Conservation (phyloP, 257 asterid species). For the Plantago ovata region DNA sequence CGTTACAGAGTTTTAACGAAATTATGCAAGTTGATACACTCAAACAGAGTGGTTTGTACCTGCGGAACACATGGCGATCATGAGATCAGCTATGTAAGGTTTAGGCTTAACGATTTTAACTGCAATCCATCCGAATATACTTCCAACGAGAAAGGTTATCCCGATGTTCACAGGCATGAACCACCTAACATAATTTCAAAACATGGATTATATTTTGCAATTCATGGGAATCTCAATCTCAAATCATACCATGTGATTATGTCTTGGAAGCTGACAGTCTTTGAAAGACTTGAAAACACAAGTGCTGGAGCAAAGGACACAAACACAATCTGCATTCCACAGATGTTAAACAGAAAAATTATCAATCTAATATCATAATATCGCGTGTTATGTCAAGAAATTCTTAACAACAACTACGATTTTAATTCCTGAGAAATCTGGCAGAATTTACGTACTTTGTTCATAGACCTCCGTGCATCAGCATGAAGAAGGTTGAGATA, state of each 20-base stretch:
- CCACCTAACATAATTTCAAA: conserved; percentile 50
- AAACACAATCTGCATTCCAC: conserved; percentile 19
- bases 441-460: too few relatives aligned
- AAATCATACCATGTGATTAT: conserved; percentile 22
- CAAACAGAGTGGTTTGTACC: conserved; percentile 33
- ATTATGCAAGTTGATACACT: neutral
- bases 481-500: conserved; percentile 59
- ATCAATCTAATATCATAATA: too few relatives aligned
- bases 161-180: too few relatives aligned
- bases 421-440: too few relatives aligned
- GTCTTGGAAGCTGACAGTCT: conserved; percentile 18
- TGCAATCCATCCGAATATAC: conserved; percentile 71
- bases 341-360: neutral
- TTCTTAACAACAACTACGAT: too few relatives aligned
- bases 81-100: conserved; percentile 62
- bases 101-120: conserved; percentile 59
- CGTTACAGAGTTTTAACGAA: neutral
- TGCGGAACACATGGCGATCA: conserved; percentile 68
- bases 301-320: conserved; percentile 22
- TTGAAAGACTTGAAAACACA: conserved; percentile 20
- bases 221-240: neutral
- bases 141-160: too few relatives aligned
- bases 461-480: conserved; percentile 54
- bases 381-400: too few relatives aligned
- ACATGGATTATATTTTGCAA: neutral